Base-by-base conservation (phyloP, 2,329 filamentous ascomycete species). In the Sordariomycetes sp. region DNA sequence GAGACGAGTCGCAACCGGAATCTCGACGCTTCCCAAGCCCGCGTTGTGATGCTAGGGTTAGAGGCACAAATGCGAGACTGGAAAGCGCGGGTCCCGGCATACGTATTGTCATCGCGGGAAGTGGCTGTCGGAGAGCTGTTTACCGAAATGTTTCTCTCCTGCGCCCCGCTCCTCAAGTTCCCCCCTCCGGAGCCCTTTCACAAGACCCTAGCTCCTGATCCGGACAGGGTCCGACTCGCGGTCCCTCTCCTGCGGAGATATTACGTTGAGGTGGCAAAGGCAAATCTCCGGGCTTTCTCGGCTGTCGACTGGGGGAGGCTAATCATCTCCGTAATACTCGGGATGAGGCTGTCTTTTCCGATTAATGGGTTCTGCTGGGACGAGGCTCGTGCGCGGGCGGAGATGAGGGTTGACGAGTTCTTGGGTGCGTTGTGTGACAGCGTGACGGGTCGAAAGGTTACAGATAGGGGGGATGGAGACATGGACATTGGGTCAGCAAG, bases 11-110 rank as follows among this genome's bases (percentile, higher is more conserved):
- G 59, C 10, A 61, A 56, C 13, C 25, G 61, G 63, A 20, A 65
- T 48, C 58, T 63, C 39, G 67, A 63, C 59, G 66, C 72, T 42
- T 70, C 76, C 58, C 74, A 78, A 52, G 68, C 66, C 22, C 65
- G 67, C 2, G 67, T 80, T 20, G 68, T 79, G 59, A 63, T 76
- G n/a, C 66, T 72, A 1, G 77, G 77, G 0, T 69, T 80, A 32
- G 74, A 77, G 58, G 64, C 72, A 2, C 76, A 79, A 60, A 64
- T 76, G 10, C 61, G 63, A n/a, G 72, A 77, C 17, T 52, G 48
- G 55, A 50, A 57, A 32, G 20, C 34, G n/a, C 32, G 34, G 34
- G 25, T 39, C 10, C 32, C 55, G 4, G 7, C 13, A 8, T 15
- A 25, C n/a, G 17, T 24, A 2, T 34, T 2, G 15, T 10, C 12